Base-by-base conservation (phyloP, 2,329 filamentous ascomycete species). In the Penicillium polonicum region DNA sequence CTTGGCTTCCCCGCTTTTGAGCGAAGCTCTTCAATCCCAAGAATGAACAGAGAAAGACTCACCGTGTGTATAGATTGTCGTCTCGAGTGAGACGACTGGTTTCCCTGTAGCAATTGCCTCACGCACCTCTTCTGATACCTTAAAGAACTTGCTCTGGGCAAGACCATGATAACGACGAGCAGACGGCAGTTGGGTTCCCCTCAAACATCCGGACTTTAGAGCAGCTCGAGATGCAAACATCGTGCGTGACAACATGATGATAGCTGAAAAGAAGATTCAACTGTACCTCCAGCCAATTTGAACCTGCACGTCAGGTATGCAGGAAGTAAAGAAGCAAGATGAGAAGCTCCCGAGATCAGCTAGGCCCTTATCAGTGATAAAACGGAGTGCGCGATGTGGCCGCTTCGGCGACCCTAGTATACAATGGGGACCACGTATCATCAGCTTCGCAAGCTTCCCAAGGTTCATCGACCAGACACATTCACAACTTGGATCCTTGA, bases 61-160 rank as follows among this genome's bases (percentile, higher is more conserved):
- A 81, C 92, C 92, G 76, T 99, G 94, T 1, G 94, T 99, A 76
- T 99, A 97, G 66, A 99, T 97, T 5, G 94, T 96, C 2, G 91
- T 92, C 76, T 99, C 94, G 5, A 99, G 82, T 17, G 93, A 94
- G 12, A 99, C 92, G 4, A 99, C 88, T 0, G 94, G 93, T 68
- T 86, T 87, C 56, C 87, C 86, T 13, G 85, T 83, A 42, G 85
- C 80, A 48, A 97, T 74, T 39, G 92, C 93, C 70, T 91, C 86
- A 52, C 82, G 80, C 13, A 99, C 88, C 75, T 97, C 93, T 50
- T 93, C 88, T 1, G 91, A 92, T 42, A 96, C 80, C 52, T 81
- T 83, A 56, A 95, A 82, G 59, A 91, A 75, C 70, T 75, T 74
- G 75, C 67, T 76, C 55, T 70, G 69, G 10, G 67, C 64, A 23